A percentile compares a stretch with the other conserved stretches of the same genome.
Conservation (phyloP, 2,329 filamentous ascomycete genomes). For the Mycocentrospora acerina region DNA sequence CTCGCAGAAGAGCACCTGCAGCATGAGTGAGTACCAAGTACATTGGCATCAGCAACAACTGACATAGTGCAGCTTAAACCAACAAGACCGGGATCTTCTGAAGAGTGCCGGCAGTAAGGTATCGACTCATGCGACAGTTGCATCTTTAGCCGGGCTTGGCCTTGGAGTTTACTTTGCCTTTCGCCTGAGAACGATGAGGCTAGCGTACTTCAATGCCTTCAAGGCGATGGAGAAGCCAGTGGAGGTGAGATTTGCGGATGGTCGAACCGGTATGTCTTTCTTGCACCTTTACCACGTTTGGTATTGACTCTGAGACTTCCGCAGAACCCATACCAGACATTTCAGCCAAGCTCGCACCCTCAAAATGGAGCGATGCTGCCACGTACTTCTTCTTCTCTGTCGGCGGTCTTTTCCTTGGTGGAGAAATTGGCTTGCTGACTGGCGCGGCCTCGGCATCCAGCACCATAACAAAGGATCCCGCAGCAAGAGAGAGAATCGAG, state of each 20-base stretch:
- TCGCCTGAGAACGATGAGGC: conserved; percentile 57
- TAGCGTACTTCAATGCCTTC: conserved; percentile 63
- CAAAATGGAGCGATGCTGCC: conserved; percentile 59
- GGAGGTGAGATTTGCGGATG: conserved; percentile 62
- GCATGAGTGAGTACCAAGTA: conserved; percentile 29
- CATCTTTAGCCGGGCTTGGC: conserved; percentile 61
- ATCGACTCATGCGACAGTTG: conserved; percentile 57
- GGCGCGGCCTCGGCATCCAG: conserved; percentile 58
- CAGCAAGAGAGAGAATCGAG: conserved; percentile 59
- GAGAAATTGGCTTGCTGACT: conserved; percentile 62
- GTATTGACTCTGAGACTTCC: not conserved
- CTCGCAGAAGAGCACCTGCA: conserved; percentile 37
- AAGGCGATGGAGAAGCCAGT: conserved; percentile 62
- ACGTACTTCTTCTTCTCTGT: conserved; percentile 64
- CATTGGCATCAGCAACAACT: not conserved
- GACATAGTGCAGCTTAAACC: conserved; percentile 42
- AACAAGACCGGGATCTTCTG: conserved; percentile 61
- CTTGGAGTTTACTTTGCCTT: conserved; percentile 58
- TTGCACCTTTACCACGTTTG: not conserved
- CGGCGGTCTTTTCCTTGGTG: conserved; percentile 65
- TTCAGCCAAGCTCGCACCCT: conserved; percentile 58
- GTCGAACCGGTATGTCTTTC: conserved; percentile 53
- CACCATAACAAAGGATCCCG: conserved; percentile 56
- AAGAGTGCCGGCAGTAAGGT: conserved; percentile 58
- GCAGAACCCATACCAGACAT: conserved; percentile 64